phyloP scores from a whole-genome alignment of 768 basidiomycete genomes.

The Leucosporidium creatinivorum region DNA sequence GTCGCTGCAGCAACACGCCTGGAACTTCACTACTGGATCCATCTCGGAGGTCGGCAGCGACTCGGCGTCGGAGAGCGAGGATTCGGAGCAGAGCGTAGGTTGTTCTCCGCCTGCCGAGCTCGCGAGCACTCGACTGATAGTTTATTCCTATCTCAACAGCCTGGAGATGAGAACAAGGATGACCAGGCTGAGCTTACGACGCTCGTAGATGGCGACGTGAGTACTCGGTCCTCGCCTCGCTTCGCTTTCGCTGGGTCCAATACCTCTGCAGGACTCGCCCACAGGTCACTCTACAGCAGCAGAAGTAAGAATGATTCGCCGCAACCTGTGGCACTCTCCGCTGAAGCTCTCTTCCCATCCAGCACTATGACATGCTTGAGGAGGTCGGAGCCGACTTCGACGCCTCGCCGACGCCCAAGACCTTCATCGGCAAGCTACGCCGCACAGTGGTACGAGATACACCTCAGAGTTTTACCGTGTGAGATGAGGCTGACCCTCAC shows the following conservation, averaged over 20 bases:
- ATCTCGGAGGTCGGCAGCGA: neutral
- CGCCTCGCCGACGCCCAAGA: neutral
- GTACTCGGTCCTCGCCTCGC: neutral
- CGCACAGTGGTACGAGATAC: neutral
- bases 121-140: neutral
- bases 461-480: too few species aligned
- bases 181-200: neutral
- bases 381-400: neutral
- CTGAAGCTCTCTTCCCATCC: neutral
- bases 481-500: too few species aligned
- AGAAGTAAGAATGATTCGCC: neutral
- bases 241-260: neutral
- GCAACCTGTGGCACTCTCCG: neutral
- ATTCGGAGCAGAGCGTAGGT: neutral
- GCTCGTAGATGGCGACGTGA: neutral
- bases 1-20: neutral
- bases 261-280: neutral
- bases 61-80: neutral
- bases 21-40: neutral
- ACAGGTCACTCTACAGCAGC: neutral
- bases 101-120: neutral
- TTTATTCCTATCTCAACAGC: neutral
- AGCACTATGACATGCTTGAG: constrained; percentile 2
- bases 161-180: neutral
- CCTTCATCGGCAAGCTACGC: neutral